These are phyloP conservation scores for Penicillium dipodomyicola DNA, from an alignment of 495 filamentous ascomycete species.

Conservation along the genomic window DNA sequence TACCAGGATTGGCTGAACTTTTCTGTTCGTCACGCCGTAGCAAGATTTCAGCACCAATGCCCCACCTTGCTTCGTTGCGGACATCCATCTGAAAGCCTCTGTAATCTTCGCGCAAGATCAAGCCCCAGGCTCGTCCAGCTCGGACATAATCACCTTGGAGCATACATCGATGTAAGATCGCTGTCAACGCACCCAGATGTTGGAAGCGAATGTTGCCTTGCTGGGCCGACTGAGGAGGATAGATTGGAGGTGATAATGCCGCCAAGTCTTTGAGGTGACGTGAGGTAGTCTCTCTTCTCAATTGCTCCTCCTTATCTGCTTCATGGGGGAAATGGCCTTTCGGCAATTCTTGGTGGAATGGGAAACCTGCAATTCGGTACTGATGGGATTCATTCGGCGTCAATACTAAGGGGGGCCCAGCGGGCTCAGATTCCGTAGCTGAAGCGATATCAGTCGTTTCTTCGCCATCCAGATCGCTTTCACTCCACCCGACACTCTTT, in stretches of 20 bases:
- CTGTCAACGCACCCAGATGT: constrained; percentile 59
- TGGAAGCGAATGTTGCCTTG: constrained; percentile 47
- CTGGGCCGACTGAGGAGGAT: constrained; percentile 37
- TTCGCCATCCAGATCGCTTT: constrained; percentile 24
- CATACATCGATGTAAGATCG: constrained; percentile 61
- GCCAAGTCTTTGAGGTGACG: constrained; percentile 25
- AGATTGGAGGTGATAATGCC: constrained; percentile 33
- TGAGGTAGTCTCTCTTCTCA: constrained; percentile 14
- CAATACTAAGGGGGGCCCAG: constrained; percentile 32
- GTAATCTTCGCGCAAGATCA: constrained; percentile 58
- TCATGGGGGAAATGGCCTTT: constrained; percentile 46
- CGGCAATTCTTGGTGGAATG: constrained; percentile 44
- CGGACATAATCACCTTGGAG: constrained; percentile 59
- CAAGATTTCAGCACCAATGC: constrained; percentile 67
- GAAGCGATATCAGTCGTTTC: constrained; percentile 40
- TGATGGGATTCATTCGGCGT: constrained; percentile 48
- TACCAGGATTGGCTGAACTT: constrained; percentile 7
- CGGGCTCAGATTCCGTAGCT: constrained; percentile 23
- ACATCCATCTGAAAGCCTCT: constrained; percentile 53
- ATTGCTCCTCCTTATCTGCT: constrained; percentile 17
- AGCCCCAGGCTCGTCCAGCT: constrained; percentile 62
- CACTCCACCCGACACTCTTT: constrained; percentile 31
- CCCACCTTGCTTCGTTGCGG: constrained; percentile 58
- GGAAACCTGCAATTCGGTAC: constrained; percentile 47
- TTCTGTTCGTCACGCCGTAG: constrained; percentile 44